phyloP scores from a whole-genome alignment of 2,329 filamentous ascomycete species.

The Fusarium sororula region DNA sequence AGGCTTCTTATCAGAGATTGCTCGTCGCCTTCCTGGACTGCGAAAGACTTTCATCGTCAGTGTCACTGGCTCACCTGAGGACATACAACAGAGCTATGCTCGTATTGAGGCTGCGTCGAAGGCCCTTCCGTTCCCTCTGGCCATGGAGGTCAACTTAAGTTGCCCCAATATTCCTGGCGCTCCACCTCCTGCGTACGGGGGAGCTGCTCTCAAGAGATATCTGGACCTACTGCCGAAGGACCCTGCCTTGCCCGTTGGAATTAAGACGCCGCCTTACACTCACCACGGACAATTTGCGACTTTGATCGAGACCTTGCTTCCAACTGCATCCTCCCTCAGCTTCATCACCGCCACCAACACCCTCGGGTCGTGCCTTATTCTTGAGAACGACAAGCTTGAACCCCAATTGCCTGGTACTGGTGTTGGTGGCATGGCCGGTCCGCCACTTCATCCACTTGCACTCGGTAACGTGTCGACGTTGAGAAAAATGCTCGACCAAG shows the following conservation, averaged over 20 bases:
- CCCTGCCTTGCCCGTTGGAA: slow-evolving; percentile 59
- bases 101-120: slow-evolving; percentile 54
- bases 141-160: slow-evolving; percentile 80
- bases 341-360: slow-evolving; percentile 81
- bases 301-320: slow-evolving; percentile 61
- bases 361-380: slow-evolving; percentile 72
- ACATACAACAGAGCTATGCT: slow-evolving; percentile 66
- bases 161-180: slow-evolving; percentile 78
- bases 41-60: slow-evolving; percentile 74
- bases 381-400: slow-evolving; percentile 45
- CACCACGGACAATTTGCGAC: slow-evolving; percentile 70
- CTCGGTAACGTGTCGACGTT: slow-evolving; percentile 79
- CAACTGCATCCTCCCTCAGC: slow-evolving; percentile 52
- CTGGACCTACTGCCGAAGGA: slow-evolving; percentile 56
- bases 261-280: slow-evolving; percentile 83
- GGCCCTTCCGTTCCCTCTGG: slow-evolving; percentile 60
- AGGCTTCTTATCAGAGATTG: slow-evolving; percentile 60
- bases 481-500: slow-evolving; percentile 64
- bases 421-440: slow-evolving; percentile 76
- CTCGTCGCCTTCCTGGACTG: slow-evolving; percentile 29
- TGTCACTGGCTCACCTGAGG: slow-evolving; percentile 70
- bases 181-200: slow-evolving; percentile 76
- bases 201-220: slow-evolving; percentile 61
- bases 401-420: slow-evolving; percentile 65
- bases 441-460: slow-evolving; percentile 76